Percentiles rank a stretch among this genome's conserved stretches.
phyloP scores from a whole-genome alignment of 2,329 filamentous ascomycete genomes.

The Pseudohalonectria lignicola region DNA sequence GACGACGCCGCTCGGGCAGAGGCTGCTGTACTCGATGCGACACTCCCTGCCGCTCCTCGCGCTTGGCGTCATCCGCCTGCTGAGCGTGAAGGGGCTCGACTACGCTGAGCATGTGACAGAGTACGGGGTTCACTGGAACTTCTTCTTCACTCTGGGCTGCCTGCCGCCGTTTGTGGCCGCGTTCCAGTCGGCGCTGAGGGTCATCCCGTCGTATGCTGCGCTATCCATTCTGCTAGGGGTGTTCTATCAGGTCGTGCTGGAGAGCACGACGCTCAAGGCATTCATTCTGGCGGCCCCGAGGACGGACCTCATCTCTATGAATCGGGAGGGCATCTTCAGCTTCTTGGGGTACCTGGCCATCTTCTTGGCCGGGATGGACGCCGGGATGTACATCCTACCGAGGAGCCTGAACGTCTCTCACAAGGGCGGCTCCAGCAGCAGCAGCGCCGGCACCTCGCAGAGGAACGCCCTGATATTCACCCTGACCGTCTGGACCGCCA shows the following conservation, averaged over 20 bases:
- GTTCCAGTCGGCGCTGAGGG: constrained; percentile 59
- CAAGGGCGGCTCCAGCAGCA: too few relatives aligned
- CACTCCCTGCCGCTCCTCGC: constrained; percentile 76
- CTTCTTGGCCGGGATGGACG: constrained; percentile 79
- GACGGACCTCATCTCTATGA: constrained; percentile 71
- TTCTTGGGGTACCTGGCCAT: constrained; percentile 92
- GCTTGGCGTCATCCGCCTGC: constrained; percentile 69
- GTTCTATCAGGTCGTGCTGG: constrained; percentile 64
- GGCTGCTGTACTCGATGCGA: constrained; percentile 57
- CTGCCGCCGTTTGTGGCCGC: constrained; percentile 81
- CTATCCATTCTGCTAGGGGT: constrained; percentile 60
- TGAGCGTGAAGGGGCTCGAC: constrained; percentile 86
- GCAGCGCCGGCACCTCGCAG: constrained; percentile 27
- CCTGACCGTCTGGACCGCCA: constrained; percentile 50
- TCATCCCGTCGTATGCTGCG: constrained; percentile 66
- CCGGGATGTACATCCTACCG: constrained; percentile 71
- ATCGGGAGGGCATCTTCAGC: constrained; percentile 91
- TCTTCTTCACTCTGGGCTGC: constrained; percentile 91
- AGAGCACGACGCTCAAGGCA: constrained; percentile 65
- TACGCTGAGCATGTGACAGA: constrained; percentile 97
- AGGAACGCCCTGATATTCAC: constrained; percentile 48
- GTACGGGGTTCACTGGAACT: constrained; percentile 99
- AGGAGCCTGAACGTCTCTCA: too few relatives aligned
- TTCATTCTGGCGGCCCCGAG: constrained; percentile 78
- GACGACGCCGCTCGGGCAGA: constrained; percentile 35